Conservation (phyloP, 345 rosid genomes). For the Eutrema yunnanense region DNA sequence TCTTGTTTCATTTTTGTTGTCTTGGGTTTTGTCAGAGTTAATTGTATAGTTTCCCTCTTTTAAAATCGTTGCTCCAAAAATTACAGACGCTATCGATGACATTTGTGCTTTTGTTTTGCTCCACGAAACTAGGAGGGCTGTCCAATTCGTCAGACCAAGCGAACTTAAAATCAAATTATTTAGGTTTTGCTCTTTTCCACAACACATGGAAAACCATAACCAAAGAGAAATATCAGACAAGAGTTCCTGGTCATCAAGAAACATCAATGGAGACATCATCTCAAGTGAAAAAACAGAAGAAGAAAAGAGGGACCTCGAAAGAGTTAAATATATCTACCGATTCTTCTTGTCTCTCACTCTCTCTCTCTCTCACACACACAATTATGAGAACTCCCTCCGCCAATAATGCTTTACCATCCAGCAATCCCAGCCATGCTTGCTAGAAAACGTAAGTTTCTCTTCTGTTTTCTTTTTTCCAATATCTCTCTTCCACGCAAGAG, state of each 20-base stretch:
- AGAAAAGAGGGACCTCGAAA: no score
- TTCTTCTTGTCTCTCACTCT: no score
- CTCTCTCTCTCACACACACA: no score
- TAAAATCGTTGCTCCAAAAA: neutral
- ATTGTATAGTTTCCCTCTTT: slow-evolving; percentile 17
- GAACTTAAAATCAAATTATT: neutral
- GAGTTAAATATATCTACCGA: no score
- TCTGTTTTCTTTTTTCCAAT: neutral
- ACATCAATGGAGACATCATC: no score
- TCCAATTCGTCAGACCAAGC: neutral
- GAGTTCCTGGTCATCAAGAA: no score
- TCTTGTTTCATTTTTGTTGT: neutral
- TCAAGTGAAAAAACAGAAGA: no score
- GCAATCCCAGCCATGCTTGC: slow-evolving; percentile 89
- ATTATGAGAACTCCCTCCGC: no score
- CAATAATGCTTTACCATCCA: slow-evolving; percentile 85
- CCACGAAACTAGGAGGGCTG: neutral
- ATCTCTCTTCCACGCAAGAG: no score
- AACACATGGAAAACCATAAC: neutral
- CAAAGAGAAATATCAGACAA: neutral
- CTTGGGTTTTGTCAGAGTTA: slow-evolving; percentile 8
- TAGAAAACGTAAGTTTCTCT: slow-evolving; percentile 44
- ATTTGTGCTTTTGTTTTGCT: neutral
- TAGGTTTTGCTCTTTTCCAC: neutral
- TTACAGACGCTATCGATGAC: neutral